Evolutionary conservation across 768 basidiomycete genomes (phyloP), one percentile per base, ranked within the genome.

Genomic region (Termitomyces sp.): DNA sequence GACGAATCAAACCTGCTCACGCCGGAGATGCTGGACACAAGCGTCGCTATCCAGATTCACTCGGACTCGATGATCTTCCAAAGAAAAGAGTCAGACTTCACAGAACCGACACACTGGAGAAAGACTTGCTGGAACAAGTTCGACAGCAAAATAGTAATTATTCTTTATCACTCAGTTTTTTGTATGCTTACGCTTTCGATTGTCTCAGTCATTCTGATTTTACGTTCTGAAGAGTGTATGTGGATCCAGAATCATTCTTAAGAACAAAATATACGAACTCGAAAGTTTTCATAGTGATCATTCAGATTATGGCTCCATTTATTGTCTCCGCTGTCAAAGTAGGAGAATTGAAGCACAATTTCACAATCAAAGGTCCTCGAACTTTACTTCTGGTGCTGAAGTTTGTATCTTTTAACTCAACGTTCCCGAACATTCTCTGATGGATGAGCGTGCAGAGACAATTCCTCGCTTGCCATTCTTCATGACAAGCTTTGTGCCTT

Each of bases 91-190:
- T 41, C 38, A 55, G 41, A 38, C 48, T 54, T 57, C 31, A 73
- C 62, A 65, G 67, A 27, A 59, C 75, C 41, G 66, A 74, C 25
- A 37, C 17, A 37, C 73, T 0, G 72, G 75, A 62, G 45, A 40
- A 61, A 50, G 68, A 72, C 44, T 62, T 67, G 50, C 57, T 73
- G 29, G 67, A 71, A 23, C 66, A 68, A 34, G 70, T 69, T 21
- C 72, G 69, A 57, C 59, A 55, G 16, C 65, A 72, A 62, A 78
- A 79, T 55, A 74, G 78, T 78, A 59, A 70, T 61, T 53, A 34
- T 32, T 34, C 34, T 32, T 44, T 17, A n/a, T 38, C 6, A 8
- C 11, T 31, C 19, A 17, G n/a, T 23, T 44, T n/a, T 45, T 34
- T 12, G 21, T 32, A 32, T 40, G 27, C 40, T 59, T 51, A 44